Evolutionary conservation across 139 green algal species (phyloP), one percentile per base, ranked within the genome.

Genomic region (Chlorella sp.): DNA sequence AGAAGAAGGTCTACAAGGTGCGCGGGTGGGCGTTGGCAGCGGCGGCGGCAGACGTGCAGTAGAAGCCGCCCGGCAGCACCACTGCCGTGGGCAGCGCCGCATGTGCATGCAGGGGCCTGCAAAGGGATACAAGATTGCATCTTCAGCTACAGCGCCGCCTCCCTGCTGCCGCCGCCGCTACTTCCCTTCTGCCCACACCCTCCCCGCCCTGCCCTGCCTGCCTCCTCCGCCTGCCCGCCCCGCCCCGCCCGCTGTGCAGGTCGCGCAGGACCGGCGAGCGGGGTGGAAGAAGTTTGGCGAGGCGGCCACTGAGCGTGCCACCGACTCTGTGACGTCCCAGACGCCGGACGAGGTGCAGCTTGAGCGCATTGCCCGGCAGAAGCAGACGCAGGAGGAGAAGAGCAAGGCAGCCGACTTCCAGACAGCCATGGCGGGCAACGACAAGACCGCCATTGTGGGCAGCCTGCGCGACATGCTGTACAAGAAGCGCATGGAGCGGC

Each of bases 1-100:
- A 99, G 91, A 98, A 97, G 95, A 97, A 98, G 89, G 96, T 97
- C 0, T 99, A 98, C 93, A 93, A 97, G 94, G 96, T 97, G 48
- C 28, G 82, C 1, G 40, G 24, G 1, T 48, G 22, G 2, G 77
- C 39, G 9, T 36, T 5, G 36, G 53, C 53, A 37, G 81, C 81
- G 30, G 81, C 48, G 32, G 81, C 81, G 53, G 81, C 18, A 19
- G 81, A 1, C 53, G 30, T 12, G 11, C 64, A 71, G 64, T 5
- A 18, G 53, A 14, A 30, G 30, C n/a, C n/a, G n/a, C n/a, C n/a
- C n/a, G n/a, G 48, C 48, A 4, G 80, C 42, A 42, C 12, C 39
- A 14, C 39, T 83, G 3, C 1, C 39, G 19, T 1, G 4, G 5
- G n/a, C 16, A 73, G 22, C 3, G 24, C 64, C 21, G 64, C 64